A percentile compares a stretch with the other conserved stretches of the same genome.
These are phyloP conservation scores for Marchantia polymorpha DNA, from an alignment of 225 moss, liverwort and hornwort species.

Conservation along the genomic window DNA sequence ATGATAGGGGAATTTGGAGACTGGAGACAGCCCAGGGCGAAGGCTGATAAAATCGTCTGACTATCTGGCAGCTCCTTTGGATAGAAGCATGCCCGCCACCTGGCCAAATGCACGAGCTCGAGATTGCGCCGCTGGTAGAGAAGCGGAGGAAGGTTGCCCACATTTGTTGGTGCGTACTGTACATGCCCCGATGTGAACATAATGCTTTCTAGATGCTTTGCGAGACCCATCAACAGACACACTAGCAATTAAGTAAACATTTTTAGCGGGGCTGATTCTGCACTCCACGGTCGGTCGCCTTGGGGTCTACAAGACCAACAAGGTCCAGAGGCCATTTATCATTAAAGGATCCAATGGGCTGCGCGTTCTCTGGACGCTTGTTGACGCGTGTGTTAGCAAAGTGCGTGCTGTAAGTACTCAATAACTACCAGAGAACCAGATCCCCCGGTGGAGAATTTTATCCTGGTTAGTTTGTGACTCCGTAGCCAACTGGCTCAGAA, in stretches of 20 bases:
- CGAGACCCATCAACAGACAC: too few species aligned
- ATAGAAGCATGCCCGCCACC: background rate
- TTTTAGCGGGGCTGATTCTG: too few species aligned
- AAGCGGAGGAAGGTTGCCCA: background rate
- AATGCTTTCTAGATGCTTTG: background rate
- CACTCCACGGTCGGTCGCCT: too few species aligned
- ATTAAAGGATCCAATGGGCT: background rate
- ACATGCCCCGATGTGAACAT: background rate
- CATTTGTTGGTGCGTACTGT: background rate
- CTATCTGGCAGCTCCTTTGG: background rate
- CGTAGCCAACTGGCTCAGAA: background rate
- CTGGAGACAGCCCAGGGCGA: background rate
- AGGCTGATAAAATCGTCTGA: background rate
- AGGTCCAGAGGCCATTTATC: too few species aligned
- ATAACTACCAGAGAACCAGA: background rate
- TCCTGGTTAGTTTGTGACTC: background rate
- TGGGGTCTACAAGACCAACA: too few species aligned
- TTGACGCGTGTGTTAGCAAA: background rate
- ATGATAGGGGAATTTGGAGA: background rate
- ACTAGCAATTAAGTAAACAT: too few species aligned
- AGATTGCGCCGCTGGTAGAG: too few species aligned
- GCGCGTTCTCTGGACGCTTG: background rate
- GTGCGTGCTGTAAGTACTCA: background rate
- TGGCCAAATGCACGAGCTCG: background rate
- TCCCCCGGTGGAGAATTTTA: background rate